phyloP scores from a whole-genome alignment of 2,329 filamentous ascomycete species.

The Immersiporthe knoxdaviesiana region DNA sequence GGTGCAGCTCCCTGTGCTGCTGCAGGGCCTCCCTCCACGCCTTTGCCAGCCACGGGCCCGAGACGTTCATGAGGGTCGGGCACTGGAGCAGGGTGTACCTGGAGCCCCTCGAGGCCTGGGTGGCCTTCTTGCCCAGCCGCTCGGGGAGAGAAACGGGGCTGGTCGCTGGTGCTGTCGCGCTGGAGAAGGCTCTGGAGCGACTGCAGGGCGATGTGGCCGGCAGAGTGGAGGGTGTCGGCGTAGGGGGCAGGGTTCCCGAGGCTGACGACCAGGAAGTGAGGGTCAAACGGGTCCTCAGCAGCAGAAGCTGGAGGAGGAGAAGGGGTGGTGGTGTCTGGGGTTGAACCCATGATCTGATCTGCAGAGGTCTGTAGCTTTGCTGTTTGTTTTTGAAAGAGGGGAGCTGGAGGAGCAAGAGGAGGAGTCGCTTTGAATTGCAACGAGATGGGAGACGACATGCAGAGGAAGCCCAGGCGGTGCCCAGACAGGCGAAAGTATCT shows the following conservation, averaged over 20 bases:
- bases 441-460: background rate
- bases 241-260: constrained; percentile 83
- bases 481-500: constrained; percentile 13
- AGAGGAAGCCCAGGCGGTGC: constrained; percentile 8
- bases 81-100: constrained; percentile 75
- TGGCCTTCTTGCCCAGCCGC: constrained; percentile 54
- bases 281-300: constrained; percentile 32
- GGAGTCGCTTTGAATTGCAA: too few relatives aligned
- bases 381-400: too few relatives aligned
- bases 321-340: background rate
- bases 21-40: constrained; percentile 65
- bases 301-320: background rate
- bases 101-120: constrained; percentile 50
- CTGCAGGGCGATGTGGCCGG: constrained; percentile 78
- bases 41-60: constrained; percentile 69
- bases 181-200: constrained; percentile 57
- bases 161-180: constrained; percentile 34
- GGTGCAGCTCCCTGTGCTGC: constrained; percentile 32
- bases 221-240: constrained; percentile 80
- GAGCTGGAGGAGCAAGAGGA: too few relatives aligned
- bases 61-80: constrained; percentile 81
- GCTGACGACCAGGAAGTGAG: constrained; percentile 76
- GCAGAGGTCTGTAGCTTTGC: background rate
- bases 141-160: constrained; percentile 55
- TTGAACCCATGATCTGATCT: background rate